phyloP scores from a whole-genome alignment of 371 early-diverging fungal genomes.

The Rhizopus microsporus region DNA sequence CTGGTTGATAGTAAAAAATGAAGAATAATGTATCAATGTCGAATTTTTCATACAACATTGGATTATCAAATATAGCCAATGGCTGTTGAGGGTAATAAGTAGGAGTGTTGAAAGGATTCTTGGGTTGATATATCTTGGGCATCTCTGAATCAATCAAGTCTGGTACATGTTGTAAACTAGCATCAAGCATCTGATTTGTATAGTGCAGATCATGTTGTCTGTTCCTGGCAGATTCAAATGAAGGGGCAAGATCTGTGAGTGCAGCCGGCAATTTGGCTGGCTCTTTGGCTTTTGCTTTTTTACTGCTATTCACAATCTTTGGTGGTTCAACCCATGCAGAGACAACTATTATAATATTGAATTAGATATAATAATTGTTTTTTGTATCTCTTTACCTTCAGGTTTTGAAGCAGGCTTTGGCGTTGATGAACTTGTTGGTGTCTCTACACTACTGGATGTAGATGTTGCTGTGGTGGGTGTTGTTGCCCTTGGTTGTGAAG shows the following conservation, averaged over 20 bases:
- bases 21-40: conserved; percentile 98
- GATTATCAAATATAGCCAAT: conserved; percentile 78
- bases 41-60: conserved; percentile 86
- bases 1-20: conserved; percentile 98
- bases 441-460: conserved; percentile 11
- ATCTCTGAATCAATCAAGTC: conserved; percentile 76
- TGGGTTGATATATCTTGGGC: conserved; percentile 73
- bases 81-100: conserved; percentile 90
- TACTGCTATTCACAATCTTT: conserved; percentile 24
- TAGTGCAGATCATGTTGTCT: conserved; percentile 36
- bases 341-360: conserved; percentile 15
- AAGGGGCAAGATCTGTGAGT: conserved; percentile 75
- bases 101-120: conserved; percentile 80
- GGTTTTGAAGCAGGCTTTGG: conserved; percentile 16
- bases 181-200: conserved; percentile 73
- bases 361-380: conserved; percentile 15
- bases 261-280: conserved; percentile 61
- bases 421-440: conserved; percentile 16
- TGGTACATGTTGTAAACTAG: conserved; percentile 75
- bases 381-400: conserved; percentile 9
- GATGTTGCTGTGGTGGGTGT: conserved; percentile 23
- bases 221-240: conserved; percentile 74
- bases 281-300: conserved; percentile 13
- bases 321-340: conserved; percentile 30
- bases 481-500: conserved; percentile 15